A percentile compares a stretch with the other conserved stretches of the same genome.
Conservation (phyloP, 108 stramenopile species). For the Discostella pseudostelligera region DNA sequence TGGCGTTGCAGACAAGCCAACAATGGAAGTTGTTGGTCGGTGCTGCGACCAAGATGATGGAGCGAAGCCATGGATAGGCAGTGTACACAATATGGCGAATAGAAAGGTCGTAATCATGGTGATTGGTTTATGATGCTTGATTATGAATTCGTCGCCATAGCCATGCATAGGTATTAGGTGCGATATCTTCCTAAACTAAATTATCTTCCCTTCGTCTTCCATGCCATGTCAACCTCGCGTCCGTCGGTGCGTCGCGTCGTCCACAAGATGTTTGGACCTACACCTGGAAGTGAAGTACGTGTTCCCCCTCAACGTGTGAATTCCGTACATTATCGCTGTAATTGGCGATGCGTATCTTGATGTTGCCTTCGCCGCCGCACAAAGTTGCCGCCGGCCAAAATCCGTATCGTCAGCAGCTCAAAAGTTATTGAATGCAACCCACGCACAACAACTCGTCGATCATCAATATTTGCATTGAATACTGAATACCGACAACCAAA, state of each 20-base stretch:
- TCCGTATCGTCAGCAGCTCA: too few species aligned
- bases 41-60: not conserved
- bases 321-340: not conserved
- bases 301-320: not conserved
- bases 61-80: not conserved
- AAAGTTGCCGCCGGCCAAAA: not conserved
- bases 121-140: not conserved
- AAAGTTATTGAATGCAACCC: too few species aligned
- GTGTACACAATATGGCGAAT: not conserved
- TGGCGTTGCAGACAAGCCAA: not conserved
- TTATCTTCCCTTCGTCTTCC: too few species aligned
- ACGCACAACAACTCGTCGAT: too few species aligned
- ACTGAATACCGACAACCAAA: not conserved
- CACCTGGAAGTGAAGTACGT: slow-evolving; percentile 1
- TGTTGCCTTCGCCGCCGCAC: not conserved
- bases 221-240: too few species aligned
- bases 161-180: too few species aligned
- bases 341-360: slow-evolving; percentile 1
- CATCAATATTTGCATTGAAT: too few species aligned
- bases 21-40: not conserved
- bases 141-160: too few species aligned
- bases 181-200: too few species aligned
- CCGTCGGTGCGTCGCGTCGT: too few species aligned
- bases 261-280: not conserved
- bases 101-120: not conserved